These are phyloP conservation scores for Chlamydomonas applanata DNA, from an alignment of 139 green algal species.

Conservation along the genomic window DNA sequence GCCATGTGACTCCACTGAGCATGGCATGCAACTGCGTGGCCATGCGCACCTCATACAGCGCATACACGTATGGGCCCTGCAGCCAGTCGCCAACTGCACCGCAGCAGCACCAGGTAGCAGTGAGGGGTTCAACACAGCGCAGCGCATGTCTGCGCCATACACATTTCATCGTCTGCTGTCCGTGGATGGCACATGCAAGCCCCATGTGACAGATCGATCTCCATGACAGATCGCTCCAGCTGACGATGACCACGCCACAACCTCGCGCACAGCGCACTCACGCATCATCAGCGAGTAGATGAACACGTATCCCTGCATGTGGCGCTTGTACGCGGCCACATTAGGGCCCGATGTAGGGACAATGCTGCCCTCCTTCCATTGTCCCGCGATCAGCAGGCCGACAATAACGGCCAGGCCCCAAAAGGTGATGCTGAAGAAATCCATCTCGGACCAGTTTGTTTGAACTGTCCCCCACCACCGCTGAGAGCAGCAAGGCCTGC, in stretches of 20 bases:
- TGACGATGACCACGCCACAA: neutral
- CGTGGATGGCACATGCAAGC: neutral
- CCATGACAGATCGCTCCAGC: neutral
- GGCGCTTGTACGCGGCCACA: conserved; percentile 23
- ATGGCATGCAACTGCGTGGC: no score
- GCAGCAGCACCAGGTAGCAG: neutral
- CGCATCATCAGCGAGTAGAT: conserved; percentile 98
- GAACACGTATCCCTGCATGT: conserved; percentile 90
- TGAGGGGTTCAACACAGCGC: no score
- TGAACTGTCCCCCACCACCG: no score
- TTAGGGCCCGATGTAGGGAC: conserved; percentile 12
- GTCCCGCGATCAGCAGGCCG: conserved; percentile 14
- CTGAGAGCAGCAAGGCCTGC: no score
- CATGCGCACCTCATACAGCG: conserved; percentile 76
- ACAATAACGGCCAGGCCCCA: conserved; percentile 10
- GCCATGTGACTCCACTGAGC: no score
- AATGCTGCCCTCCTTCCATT: conserved; percentile 14
- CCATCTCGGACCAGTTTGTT: no score
- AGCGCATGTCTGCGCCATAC: no score
- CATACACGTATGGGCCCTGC: conserved; percentile 97
- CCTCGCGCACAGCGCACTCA: conserved; percentile 29
- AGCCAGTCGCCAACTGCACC: conserved; percentile 94
- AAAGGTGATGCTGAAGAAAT: conserved; percentile 38
- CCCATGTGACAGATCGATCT: neutral
- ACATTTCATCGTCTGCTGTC: no score